Evolutionary conservation across 164 flowering plant species (phyloP).

Genomic region (Brasenia schreberi): DNA sequence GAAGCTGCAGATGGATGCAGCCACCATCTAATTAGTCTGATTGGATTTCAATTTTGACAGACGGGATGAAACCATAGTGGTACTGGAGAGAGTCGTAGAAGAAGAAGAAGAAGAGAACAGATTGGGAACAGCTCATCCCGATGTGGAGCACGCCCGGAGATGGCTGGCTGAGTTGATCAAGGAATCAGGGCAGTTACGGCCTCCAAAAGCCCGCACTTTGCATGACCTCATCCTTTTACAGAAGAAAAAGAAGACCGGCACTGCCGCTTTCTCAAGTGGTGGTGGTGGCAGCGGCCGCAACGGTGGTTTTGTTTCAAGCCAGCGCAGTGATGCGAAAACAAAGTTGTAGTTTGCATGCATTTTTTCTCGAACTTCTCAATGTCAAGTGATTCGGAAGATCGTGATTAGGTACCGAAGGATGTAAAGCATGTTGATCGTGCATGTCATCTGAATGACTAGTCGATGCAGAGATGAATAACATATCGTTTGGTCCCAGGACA

Average conservation of each 20-base stretch:
- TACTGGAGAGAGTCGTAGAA: slow-evolving; percentile 1
- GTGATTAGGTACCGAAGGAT: too few relatives aligned
- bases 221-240: slow-evolving; percentile 2
- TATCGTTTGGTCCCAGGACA: too few relatives aligned
- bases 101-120: slow-evolving; percentile 3
- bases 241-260: neutral
- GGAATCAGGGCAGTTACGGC: neutral
- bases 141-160: slow-evolving; percentile 2
- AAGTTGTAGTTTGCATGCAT: too few relatives aligned
- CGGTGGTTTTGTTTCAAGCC: neutral
- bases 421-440: too few relatives aligned
- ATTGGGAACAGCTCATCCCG: slow-evolving; percentile 6
- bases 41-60: neutral
- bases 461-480: too few relatives aligned
- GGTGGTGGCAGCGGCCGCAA: neutral
- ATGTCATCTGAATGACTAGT: too few relatives aligned
- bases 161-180: slow-evolving; percentile 3
- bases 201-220: slow-evolving; percentile 2
- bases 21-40: too few relatives aligned
- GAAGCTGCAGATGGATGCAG: too few relatives aligned
- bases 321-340: too few relatives aligned
- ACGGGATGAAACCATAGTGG: neutral
- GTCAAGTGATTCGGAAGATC: too few relatives aligned
- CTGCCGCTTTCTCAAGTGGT: too few relatives aligned
- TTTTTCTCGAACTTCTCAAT: too few relatives aligned